phyloP scores from a whole-genome alignment of 2,329 filamentous ascomycete species.

The Cytospora paraplurivora region DNA sequence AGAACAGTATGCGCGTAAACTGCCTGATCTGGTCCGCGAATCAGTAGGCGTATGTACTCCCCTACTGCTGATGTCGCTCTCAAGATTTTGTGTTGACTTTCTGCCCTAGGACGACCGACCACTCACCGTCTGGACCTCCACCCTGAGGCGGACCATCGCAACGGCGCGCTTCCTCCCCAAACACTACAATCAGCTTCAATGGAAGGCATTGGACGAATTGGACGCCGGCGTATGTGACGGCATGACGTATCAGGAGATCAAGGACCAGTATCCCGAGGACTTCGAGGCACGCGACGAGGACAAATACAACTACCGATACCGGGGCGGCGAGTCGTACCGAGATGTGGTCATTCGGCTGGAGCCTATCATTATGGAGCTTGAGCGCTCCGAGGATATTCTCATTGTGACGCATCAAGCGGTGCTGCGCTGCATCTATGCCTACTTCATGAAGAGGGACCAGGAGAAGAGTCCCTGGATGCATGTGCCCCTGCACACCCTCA shows the following conservation, averaged over 20 bases:
- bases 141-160: slow-evolving; percentile 80
- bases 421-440: slow-evolving; percentile 94
- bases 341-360: slow-evolving; percentile 97
- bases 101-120: slow-evolving; percentile 56
- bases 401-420: slow-evolving; percentile 98
- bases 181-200: slow-evolving; percentile 91
- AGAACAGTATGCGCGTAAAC: slow-evolving; percentile 79
- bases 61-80: background rate
- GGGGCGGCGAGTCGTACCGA: slow-evolving; percentile 91
- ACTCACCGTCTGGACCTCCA: slow-evolving; percentile 65
- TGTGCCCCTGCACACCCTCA: slow-evolving; percentile 91
- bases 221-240: slow-evolving; percentile 96
- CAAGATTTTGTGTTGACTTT: slow-evolving; percentile 34
- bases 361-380: slow-evolving; percentile 99
- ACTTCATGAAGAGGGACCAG: slow-evolving; percentile 97
- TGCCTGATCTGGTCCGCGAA: slow-evolving; percentile 81
- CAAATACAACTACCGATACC: slow-evolving; percentile 99
- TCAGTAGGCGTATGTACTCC: slow-evolving; percentile 74
- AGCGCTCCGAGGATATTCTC: slow-evolving; percentile 93
- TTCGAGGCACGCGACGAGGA: slow-evolving; percentile 95
- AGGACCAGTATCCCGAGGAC: slow-evolving; percentile 87
- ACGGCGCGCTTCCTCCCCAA: slow-evolving; percentile 80
- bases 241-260: slow-evolving; percentile 94
- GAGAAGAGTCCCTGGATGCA: slow-evolving; percentile 97
- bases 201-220: slow-evolving; percentile 97